Conservation (phyloP, 345 rosid genomes). For the Cardamine resedifolia region DNA sequence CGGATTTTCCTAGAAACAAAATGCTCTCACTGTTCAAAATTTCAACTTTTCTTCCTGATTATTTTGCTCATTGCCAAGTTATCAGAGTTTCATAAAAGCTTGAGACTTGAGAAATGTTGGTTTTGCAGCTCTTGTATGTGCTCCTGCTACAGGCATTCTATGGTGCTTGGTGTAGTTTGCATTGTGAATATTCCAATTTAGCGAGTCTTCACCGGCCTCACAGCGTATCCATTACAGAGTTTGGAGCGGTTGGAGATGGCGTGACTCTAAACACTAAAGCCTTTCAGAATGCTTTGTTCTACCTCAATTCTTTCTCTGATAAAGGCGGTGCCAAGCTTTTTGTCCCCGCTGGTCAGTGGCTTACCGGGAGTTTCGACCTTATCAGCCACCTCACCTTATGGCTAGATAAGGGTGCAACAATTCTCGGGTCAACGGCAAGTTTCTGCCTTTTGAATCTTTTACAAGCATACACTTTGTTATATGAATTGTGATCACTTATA, state of each 20-base stretch:
- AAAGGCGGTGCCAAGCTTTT: constrained; percentile 99
- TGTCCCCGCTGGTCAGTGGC: constrained; percentile 93
- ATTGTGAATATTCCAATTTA: constrained; percentile 53
- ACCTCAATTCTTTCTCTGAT: constrained; percentile 91
- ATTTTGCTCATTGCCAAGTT: constrained; percentile 7
- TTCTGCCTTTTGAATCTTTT: neutral
- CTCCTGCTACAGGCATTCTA: constrained; percentile 62
- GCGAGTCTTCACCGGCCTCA: constrained; percentile 67
- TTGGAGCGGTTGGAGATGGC: constrained; percentile 99
- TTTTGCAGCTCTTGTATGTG: constrained; percentile 69
- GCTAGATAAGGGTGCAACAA: constrained; percentile 85
- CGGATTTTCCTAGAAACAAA: neutral
- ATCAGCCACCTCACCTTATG: constrained; percentile 92
- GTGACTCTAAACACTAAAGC: constrained; percentile 94
- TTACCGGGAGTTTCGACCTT: constrained; percentile 97
- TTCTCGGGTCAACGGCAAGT: constrained; percentile 88
- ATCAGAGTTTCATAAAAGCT: constrained; percentile 9
- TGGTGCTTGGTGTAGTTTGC: constrained; percentile 50
- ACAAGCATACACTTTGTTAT: constrained; percentile 11
- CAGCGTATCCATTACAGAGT: constrained; percentile 91
- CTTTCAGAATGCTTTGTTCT: constrained; percentile 96
- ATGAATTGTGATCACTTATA: neutral
- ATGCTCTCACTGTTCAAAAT: neutral
- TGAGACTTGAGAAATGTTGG: constrained; percentile 12
- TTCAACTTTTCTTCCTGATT: neutral